Conservation (phyloP, 2,329 filamentous ascomycete genomes). For the Beauveria pseudobassiana region DNA sequence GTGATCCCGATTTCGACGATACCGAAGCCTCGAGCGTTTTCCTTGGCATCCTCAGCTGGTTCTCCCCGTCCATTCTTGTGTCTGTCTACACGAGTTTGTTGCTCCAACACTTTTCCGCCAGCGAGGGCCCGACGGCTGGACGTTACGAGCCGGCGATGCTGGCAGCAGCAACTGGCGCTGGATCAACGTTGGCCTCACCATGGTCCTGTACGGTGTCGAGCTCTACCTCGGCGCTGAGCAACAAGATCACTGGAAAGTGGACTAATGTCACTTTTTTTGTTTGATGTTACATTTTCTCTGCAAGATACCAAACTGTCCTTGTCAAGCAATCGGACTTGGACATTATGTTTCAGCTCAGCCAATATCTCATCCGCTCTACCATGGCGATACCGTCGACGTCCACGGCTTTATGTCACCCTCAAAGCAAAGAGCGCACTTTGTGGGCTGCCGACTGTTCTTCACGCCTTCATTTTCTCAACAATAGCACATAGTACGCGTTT, state of each 20-base stretch:
- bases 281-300: conserved; percentile 3
- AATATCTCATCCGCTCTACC: neutral
- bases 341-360: neutral
- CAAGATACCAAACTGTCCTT: conserved; percentile 4
- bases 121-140: conserved; percentile 69
- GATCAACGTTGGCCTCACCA: conserved; percentile 85
- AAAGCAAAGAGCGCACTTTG: conserved; percentile 1
- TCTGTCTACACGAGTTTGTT: conserved; percentile 93
- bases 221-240: conserved; percentile 80
- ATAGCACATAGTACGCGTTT: neutral
- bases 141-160: conserved; percentile 67
- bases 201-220: conserved; percentile 85
- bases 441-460: neutral
- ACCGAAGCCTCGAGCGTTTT: conserved; percentile 73
- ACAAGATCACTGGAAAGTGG: conserved; percentile 90
- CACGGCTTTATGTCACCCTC: neutral
- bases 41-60: conserved; percentile 81
- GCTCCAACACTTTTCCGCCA: conserved; percentile 88
- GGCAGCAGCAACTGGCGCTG: conserved; percentile 88
- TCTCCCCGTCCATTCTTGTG: conserved; percentile 88
- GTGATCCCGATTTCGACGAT: conserved; percentile 81
- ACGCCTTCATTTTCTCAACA: neutral
- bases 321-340: neutral
- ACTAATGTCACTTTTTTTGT: conserved; percentile 39
- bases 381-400: neutral